These are phyloP conservation scores for Myxozyma nipponensis DNA, from an alignment of 805 yeast species.

Conservation along the genomic window DNA sequence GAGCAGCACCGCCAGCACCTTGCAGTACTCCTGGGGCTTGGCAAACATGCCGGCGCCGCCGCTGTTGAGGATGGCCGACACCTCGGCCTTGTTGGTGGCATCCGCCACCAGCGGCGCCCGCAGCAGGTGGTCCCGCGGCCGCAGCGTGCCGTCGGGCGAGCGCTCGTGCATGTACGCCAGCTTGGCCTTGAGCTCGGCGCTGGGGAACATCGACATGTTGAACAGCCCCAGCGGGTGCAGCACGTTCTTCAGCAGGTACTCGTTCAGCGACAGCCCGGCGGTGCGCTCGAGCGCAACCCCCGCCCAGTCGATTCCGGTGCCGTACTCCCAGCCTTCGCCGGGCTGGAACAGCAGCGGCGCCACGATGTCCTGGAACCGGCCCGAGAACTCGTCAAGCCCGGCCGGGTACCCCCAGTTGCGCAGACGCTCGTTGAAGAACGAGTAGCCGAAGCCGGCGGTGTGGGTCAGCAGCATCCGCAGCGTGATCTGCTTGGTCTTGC, in stretches of 20 bases:
- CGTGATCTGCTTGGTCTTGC: constrained; percentile 37
- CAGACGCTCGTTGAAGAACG: constrained; percentile 33
- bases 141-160: constrained; percentile 24
- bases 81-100: constrained; percentile 14
- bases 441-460: constrained; percentile 42
- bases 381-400: constrained; percentile 18
- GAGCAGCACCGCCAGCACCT: constrained; percentile 41
- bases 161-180: constrained; percentile 32
- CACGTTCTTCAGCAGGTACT: constrained; percentile 35
- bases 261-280: constrained; percentile 31
- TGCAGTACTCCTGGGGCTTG: constrained; percentile 42
- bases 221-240: constrained; percentile 34
- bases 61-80: constrained; percentile 34
- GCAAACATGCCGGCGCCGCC: constrained; percentile 48
- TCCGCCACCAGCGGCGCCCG: constrained; percentile 12
- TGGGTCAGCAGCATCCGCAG: constrained; percentile 39
- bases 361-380: constrained; percentile 25
- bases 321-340: constrained; percentile 40
- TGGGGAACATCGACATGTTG: constrained; percentile 31
- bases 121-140: constrained; percentile 3
- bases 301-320: constrained; percentile 40
- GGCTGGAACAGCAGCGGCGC: constrained; percentile 40
- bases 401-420: constrained; percentile 12
- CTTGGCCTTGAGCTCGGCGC: constrained; percentile 23
- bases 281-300: constrained; percentile 37